Evolutionary conservation across 441 rosid species (phyloP), one percentile per base, ranked within the genome.

Genomic region (Erodium moschatum): DNA sequence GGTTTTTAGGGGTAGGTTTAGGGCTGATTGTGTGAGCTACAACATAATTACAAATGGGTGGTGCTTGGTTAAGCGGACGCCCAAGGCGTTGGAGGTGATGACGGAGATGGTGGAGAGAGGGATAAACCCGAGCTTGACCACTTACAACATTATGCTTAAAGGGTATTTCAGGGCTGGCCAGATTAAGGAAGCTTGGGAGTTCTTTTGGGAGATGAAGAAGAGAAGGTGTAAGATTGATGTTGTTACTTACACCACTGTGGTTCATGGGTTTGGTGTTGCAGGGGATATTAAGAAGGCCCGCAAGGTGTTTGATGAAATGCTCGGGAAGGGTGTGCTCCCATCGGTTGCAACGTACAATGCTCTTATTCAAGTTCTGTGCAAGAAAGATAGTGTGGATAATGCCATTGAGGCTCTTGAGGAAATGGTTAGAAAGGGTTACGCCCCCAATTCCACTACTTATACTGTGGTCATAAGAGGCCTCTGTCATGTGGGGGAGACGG

Each of bases 121-220:
- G 15, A 69, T 89, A 46, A 68, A 40, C 21, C 96, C 96, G 2
- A 87, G 75, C 74, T 75, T 88, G 74, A 84, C 81, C 0, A 87
- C 89, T 24, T 89, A 85, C 69, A 92, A 92, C 72, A 85, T 83
- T 21, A 72, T 92, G 81, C 92, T 89, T 52, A 85, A 86, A 74
- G 98, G 98, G 8, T 92, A 82, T 68, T 85, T 90, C 58, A 79
- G 86, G 71, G 87, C 92, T 10, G 87, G 92, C 18, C 97, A 92
- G 81, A 76, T 84, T 65, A 78, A 85, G 24, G 92, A 90, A 60
- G 98, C 83, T 63, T 89, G 95, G 97, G 74, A 79, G 42, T 90
- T 90, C 72, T 90, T 92, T 74, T 76, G 86, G 81, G 88, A 90
- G 84, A 92, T 92, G 96, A 90, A 90, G 81, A 90, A 72, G 83